phyloP scores from a whole-genome alignment of 2,329 filamentous ascomycete species.

The Diaporthe sp. region DNA sequence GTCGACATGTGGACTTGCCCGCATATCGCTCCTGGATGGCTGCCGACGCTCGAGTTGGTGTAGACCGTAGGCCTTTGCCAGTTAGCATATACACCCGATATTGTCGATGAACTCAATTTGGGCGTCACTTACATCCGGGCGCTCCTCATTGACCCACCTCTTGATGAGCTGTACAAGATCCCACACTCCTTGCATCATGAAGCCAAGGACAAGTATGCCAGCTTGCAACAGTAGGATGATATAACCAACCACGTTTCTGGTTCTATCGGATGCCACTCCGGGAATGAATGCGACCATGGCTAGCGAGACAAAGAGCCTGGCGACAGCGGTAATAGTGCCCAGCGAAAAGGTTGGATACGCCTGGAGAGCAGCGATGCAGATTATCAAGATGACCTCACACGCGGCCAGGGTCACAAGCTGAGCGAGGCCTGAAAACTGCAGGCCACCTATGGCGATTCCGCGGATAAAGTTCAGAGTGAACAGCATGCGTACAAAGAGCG shows the following conservation, averaged over 20 bases:
- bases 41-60: constrained; percentile 10
- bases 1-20: neutral
- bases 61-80: constrained; percentile 8
- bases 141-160: neutral
- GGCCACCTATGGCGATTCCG: constrained; percentile 5
- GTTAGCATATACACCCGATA: neutral
- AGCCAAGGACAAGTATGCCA: constrained; percentile 6
- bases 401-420: constrained; percentile 78
- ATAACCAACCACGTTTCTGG: constrained; percentile 1
- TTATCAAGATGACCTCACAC: constrained; percentile 76
- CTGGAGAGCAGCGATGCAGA: constrained; percentile 76
- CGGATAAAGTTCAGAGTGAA: constrained; percentile 5
- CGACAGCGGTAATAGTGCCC: constrained; percentile 74
- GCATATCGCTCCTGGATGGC: neutral
- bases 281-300: constrained; percentile 1
- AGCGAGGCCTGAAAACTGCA: constrained; percentile 56
- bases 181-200: neutral
- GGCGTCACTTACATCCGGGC: constrained; percentile 6
- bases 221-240: neutral
- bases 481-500: constrained; percentile 1
- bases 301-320: neutral
- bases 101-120: neutral
- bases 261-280: neutral
- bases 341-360: constrained; percentile 76
- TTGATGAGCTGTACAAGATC: constrained; percentile 6